These are phyloP conservation scores for Vitis hybrid DNA, from an alignment of 177 flowering plant species.

Conservation along the genomic window DNA sequence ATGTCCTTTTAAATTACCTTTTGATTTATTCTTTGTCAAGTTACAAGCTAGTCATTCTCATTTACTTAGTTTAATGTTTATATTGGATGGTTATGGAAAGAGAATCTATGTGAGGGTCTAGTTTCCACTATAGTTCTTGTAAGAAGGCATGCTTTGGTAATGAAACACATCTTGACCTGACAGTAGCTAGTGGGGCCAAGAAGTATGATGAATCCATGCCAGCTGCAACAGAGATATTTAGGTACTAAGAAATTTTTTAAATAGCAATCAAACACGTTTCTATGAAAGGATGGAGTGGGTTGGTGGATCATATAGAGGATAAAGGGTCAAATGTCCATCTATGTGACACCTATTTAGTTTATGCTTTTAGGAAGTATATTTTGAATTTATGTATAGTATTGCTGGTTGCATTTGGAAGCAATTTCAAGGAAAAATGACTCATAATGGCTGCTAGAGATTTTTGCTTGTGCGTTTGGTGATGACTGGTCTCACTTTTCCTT, in stretches of 20 bases:
- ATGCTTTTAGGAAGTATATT: too few species aligned
- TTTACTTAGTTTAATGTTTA: not conserved
- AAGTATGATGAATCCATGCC: conserved; percentile 54
- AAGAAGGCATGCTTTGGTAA: conserved; percentile 56
- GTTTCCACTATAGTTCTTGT: conserved; percentile 58
- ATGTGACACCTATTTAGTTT: too few species aligned
- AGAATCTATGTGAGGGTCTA: conserved; percentile 33
- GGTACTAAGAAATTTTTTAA: conserved; percentile 28
- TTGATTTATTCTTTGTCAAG: too few species aligned
- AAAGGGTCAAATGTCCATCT: too few species aligned
- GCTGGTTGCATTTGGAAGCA: too few species aligned
- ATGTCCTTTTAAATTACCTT: too few species aligned
- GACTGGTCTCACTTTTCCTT: too few species aligned
- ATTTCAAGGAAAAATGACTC: too few species aligned
- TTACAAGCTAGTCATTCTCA: too few species aligned
- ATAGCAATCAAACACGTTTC: not conserved
- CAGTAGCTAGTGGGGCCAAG: conserved; percentile 56
- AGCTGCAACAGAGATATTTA: conserved; percentile 65
- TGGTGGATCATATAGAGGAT: not conserved
- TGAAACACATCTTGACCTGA: conserved; percentile 61
- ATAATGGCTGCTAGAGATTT: too few species aligned
- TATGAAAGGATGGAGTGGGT: not conserved
- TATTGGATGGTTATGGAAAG: conserved; percentile 32
- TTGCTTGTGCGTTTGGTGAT: too few species aligned
- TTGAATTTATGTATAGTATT: too few species aligned